These are phyloP conservation scores for Phytophthora tentaculata DNA, from an alignment of 352 stramenopile genomes.

Conservation along the genomic window DNA sequence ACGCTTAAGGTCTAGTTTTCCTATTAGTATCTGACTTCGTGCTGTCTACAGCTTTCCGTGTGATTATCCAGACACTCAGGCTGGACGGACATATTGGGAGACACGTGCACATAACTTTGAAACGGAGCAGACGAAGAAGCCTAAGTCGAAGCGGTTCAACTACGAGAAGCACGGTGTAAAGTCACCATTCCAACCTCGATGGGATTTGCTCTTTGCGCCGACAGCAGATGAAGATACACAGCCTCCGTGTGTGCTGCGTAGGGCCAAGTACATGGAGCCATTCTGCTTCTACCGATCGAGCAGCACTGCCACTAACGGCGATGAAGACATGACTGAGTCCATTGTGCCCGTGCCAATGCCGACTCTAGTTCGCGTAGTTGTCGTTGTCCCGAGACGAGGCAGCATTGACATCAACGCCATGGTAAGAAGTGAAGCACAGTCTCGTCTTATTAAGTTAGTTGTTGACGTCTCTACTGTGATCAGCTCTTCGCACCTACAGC, in stretches of 20 bases:
- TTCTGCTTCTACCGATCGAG: conserved; percentile 63
- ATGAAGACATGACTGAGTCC: conserved; percentile 2
- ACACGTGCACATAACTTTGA: conserved; percentile 24
- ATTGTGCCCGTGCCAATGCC: conserved; percentile 66
- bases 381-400: conserved; percentile 62
- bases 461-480: background rate
- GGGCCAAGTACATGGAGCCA: conserved; percentile 67
- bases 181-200: conserved; percentile 70
- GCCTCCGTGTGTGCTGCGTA: conserved; percentile 63
- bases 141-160: conserved; percentile 73
- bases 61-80: conserved; percentile 76
- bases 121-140: conserved; percentile 50
- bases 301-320: background rate
- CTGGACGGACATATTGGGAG: conserved; percentile 67
- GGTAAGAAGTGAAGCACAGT: conserved; percentile 39
- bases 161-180: conserved; percentile 65
- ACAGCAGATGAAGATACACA: conserved; percentile 3
- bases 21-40: conserved; percentile 4
- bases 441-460: no score
- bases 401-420: conserved; percentile 66
- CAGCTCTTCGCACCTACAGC: conserved; percentile 46
- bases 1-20: no score
- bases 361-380: conserved; percentile 70
- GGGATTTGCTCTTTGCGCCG: conserved; percentile 53
- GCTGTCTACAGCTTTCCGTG: conserved; percentile 65